These are phyloP conservation scores for Carex littledalei DNA, from an alignment of 176 grass and related monocot genomes.

Conservation along the genomic window DNA sequence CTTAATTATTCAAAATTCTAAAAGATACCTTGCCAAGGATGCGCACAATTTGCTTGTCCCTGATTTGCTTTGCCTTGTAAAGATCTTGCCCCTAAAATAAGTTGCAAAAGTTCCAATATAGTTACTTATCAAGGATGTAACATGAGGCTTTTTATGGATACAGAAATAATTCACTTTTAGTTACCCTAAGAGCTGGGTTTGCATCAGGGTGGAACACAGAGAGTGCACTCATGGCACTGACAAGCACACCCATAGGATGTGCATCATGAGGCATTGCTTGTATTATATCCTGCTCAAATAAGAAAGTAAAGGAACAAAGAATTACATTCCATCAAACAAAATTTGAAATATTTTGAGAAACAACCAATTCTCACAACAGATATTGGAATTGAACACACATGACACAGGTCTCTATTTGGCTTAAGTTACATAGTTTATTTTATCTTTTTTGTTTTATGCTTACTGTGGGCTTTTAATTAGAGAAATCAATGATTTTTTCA, in stretches of 20 bases:
- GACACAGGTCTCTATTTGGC: neutral
- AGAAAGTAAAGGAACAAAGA: conserved; percentile 4
- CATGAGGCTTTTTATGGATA: neutral
- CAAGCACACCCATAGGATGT: conserved; percentile 97
- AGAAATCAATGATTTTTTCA: neutral
- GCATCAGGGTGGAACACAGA: conserved; percentile 98
- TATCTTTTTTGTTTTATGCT: neutral
- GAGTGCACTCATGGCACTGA: conserved; percentile 85
- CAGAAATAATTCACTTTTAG: conserved; percentile 3
- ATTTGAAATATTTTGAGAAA: neutral
- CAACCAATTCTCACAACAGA: neutral
- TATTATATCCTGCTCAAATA: conserved; percentile 69
- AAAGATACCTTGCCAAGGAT: conserved; percentile 88
- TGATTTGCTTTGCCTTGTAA: conserved; percentile 80
- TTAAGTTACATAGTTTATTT: neutral
- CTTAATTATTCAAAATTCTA: neutral
- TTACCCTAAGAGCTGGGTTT: conserved; percentile 95
- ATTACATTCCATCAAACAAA: neutral
- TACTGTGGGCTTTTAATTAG: neutral
- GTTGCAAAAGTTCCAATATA: neutral
- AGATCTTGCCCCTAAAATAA: conserved; percentile 80
- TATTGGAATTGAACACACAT: neutral
- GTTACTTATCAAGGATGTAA: neutral
- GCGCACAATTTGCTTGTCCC: conserved; percentile 92
- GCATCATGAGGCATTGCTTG: conserved; percentile 98